phyloP scores from a whole-genome alignment of 2,329 filamentous ascomycete genomes.

The Epichloe typhina region DNA sequence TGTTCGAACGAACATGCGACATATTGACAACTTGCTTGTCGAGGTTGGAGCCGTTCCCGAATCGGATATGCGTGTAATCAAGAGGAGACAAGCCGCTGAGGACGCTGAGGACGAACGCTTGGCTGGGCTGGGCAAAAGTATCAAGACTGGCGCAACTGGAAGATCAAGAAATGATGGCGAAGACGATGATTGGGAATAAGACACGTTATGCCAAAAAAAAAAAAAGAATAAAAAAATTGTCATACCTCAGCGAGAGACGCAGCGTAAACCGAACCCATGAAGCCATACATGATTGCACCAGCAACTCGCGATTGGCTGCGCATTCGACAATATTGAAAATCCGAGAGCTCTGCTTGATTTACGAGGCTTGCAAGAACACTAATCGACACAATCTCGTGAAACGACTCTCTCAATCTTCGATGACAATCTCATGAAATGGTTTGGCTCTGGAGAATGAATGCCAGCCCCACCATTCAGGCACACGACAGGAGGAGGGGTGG shows the following conservation, averaged over 20 bases:
- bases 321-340: background rate
- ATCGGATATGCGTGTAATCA: conserved; percentile 64
- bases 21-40: conserved; percentile 71
- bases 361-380: background rate
- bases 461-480: background rate
- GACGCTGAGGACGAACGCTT: conserved; percentile 47
- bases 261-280: background rate
- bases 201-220: background rate
- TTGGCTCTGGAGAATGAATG: too few species aligned
- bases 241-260: background rate
- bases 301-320: background rate
- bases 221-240: background rate
- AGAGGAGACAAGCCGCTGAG: conserved; percentile 44
- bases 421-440: background rate
- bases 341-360: background rate
- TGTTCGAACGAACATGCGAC: conserved; percentile 52
- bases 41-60: conserved; percentile 68
- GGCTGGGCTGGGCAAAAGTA: conserved; percentile 27
- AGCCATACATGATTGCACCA: background rate
- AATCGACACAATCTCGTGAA: background rate
- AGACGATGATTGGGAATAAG: conserved; percentile 50
- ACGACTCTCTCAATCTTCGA: background rate
- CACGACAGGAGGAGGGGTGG: background rate
- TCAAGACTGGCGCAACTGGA: conserved; percentile 36
- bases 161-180: conserved; percentile 29